phyloP scores from a whole-genome alignment of 768 basidiomycete species.

The Tephrocybe sp. region DNA sequence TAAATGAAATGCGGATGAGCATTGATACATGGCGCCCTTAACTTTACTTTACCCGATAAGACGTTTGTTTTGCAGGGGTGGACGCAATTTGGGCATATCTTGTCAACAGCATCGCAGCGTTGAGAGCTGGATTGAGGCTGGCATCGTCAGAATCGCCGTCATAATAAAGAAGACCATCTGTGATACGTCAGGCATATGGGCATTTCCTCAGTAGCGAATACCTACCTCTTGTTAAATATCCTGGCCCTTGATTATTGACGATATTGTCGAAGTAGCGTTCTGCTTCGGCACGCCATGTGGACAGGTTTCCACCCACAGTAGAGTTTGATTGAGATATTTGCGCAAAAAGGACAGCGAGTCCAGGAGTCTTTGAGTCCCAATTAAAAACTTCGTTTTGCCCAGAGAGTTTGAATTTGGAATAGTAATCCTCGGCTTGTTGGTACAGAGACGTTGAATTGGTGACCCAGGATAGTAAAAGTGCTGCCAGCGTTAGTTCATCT shows the following conservation, averaged over 20 bases:
- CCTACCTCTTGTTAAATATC: constrained; percentile 61
- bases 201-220: neutral
- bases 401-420: constrained; percentile 51
- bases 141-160: constrained; percentile 80
- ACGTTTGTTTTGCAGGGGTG: constrained; percentile 46
- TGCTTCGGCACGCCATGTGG: constrained; percentile 64
- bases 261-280: constrained; percentile 78
- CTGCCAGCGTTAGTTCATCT: constrained; percentile 76
- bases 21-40: constrained; percentile 8
- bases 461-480: constrained; percentile 73
- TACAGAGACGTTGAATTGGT: constrained; percentile 59
- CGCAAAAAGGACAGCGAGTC: constrained; percentile 68
- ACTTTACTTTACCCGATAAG: constrained; percentile 50
- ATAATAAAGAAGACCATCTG: constrained; percentile 81
- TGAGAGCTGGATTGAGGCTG: constrained; percentile 83
- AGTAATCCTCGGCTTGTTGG: constrained; percentile 61
- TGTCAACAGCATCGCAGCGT: constrained; percentile 78
- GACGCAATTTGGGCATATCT: constrained; percentile 77
- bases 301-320: constrained; percentile 50
- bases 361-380: constrained; percentile 87
- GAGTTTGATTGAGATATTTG: constrained; percentile 66
- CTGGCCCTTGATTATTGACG: constrained; percentile 52
- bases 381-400: constrained; percentile 66
- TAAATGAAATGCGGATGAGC: constrained; percentile 22
- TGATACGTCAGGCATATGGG: neutral